Percentiles rank a stretch among this genome's conserved stretches.
Evolutionary conservation across 352 stramenopile genomes (phyloP).

Genomic region (Pythium coloratum): DNA sequence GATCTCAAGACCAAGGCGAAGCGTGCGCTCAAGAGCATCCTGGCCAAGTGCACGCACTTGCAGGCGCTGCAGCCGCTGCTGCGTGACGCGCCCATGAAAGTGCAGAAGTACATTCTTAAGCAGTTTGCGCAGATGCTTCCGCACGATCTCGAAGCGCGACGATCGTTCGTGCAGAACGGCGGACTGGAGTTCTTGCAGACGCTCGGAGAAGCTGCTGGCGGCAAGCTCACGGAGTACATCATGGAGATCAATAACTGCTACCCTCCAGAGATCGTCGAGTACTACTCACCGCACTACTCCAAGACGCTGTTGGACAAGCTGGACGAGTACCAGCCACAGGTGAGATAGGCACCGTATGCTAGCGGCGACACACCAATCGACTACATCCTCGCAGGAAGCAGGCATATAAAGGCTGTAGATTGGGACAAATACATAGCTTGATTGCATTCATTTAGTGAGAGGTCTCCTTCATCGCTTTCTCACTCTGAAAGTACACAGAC

Average conservation of each 20-base stretch:
- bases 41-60: constrained; percentile 94
- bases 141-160: constrained; percentile 91
- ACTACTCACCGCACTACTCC: constrained; percentile 96
- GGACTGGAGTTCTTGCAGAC: constrained; percentile 93
- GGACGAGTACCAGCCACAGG: constrained; percentile 92
- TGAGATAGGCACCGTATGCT: constrained; percentile 47
- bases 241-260: constrained; percentile 96
- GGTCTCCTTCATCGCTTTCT: not conserved
- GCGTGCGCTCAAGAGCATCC: constrained; percentile 91
- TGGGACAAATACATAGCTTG: constrained; percentile 5
- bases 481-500: not conserved
- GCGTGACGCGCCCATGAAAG: constrained; percentile 91
- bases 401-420: not conserved
- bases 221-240: constrained; percentile 96
- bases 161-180: constrained; percentile 93
- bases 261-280: constrained; percentile 95
- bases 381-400: not conserved
- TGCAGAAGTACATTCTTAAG: constrained; percentile 96
- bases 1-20: constrained; percentile 95
- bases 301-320: constrained; percentile 96
- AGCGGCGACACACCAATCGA: not conserved
- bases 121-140: constrained; percentile 95
- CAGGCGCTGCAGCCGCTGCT: constrained; percentile 92
- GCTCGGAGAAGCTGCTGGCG: constrained; percentile 88
- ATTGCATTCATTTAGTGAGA: not conserved